Evolutionary conservation across 2,329 filamentous ascomycete species (phyloP).

Genomic region (Verruconis gallopava): DNA sequence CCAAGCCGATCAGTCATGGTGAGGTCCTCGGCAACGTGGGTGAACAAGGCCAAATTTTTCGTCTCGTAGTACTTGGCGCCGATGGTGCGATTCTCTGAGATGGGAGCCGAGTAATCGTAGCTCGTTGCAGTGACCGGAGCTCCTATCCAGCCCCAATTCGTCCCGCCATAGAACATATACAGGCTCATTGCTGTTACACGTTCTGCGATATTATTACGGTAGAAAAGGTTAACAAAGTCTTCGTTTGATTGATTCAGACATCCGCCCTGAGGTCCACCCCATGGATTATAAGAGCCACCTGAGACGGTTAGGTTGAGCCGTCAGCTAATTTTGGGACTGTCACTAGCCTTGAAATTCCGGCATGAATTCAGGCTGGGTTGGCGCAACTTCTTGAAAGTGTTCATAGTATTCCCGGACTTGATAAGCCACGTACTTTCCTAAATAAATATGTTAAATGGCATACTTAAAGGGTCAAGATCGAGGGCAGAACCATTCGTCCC

Average conservation of each 20-base stretch:
- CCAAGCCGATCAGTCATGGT: constrained; percentile 39
- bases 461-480: neutral
- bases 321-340: no score
- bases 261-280: constrained; percentile 46
- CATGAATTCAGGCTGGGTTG: constrained; percentile 40
- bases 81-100: constrained; percentile 56
- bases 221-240: constrained; percentile 52
- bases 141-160: constrained; percentile 72
- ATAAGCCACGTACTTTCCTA: constrained; percentile 44
- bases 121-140: constrained; percentile 45
- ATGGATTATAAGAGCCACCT: constrained; percentile 47
- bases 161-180: constrained; percentile 54
- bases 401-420: constrained; percentile 36
- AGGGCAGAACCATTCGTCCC: constrained; percentile 24
- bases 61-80: constrained; percentile 67
- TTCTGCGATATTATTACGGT: constrained; percentile 48
- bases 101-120: constrained; percentile 49
- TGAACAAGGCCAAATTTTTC: constrained; percentile 65
- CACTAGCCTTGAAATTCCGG: constrained; percentile 46
- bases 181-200: constrained; percentile 46
- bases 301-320: no score
- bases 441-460: no score
- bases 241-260: constrained; percentile 42
- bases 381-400: constrained; percentile 30
- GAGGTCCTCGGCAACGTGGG: constrained; percentile 43